Evolutionary conservation across 768 basidiomycete genomes (phyloP), one percentile per base, ranked within the genome.

Genomic region (Suillus ampliporus): DNA sequence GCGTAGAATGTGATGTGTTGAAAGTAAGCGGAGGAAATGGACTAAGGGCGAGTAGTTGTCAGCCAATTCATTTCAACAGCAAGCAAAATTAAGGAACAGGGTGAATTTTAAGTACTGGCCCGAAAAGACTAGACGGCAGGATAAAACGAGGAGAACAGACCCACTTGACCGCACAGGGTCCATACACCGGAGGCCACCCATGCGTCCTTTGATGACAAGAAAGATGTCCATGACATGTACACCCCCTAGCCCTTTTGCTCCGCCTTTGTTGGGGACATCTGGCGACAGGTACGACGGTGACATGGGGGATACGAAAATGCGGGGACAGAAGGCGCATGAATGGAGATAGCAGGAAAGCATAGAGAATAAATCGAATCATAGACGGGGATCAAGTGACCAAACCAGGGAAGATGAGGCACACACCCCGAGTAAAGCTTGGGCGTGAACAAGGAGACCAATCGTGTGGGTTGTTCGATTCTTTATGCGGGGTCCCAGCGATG

Each of bases 1-100:
- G 43, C 82, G 80, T 38, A 90, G 79, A 60, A 92, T 83, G 71
- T 92, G 90, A 69, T 92, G 89, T 0, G 91, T 91, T 13, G 91
- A 90, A 50, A 94, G 53, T 3, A 56, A 38, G 17, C 53, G 53
- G 2, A 56, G 5, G 5, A 37, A 37, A 17, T 56, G 53, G 5
- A 37, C 53, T 56, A 38, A 56, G 37, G 15, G 37, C 23, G 23
- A 37, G 23, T 35, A 56, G 5, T 23, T 23, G 53, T 56, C 26
- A 56, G 53, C 23, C 15, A 8, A 17, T 56, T 23, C 15, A 15
- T 5, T 26, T 38, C 23, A 38, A 5, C 15, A 10, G 15, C 15
- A 23, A 38, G 10, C 4, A 17, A 23, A 26, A 56, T 38, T 2
- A 19, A 26, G 9, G 9, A 11, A 10, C 53, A 10, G 17, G 4